phyloP scores from a whole-genome alignment of 805 yeast genomes.

The Starmerella sp. region DNA sequence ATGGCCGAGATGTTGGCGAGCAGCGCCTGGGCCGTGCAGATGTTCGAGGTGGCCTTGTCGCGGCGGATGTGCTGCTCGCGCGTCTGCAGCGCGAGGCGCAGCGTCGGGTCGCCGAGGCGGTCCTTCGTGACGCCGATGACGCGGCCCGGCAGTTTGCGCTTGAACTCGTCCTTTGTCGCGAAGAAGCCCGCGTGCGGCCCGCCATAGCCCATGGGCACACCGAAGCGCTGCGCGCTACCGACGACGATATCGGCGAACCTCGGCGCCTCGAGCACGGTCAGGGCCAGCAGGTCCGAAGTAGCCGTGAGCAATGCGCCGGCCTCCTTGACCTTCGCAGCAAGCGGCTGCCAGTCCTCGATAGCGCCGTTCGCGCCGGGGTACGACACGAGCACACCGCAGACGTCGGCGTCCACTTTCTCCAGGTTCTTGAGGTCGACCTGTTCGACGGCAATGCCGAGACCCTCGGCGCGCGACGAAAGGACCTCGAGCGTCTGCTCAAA shows the following conservation, averaged over 20 bases:
- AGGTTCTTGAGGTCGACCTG: slow-evolving; percentile 33
- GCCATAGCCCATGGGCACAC: slow-evolving; percentile 96
- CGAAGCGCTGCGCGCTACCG: slow-evolving; percentile 90
- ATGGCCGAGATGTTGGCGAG: slow-evolving; percentile 91
- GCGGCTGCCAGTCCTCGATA: slow-evolving; percentile 39
- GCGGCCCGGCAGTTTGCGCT: slow-evolving; percentile 94
- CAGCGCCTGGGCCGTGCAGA: slow-evolving; percentile 95
- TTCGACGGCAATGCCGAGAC: slow-evolving; percentile 52
- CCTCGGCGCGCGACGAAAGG: slow-evolving; percentile 63
- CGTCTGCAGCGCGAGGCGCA: slow-evolving; percentile 88
- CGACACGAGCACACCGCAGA: slow-evolving; percentile 78
- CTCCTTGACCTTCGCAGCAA: slow-evolving; percentile 57
- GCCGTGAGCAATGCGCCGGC: slow-evolving; percentile 68
- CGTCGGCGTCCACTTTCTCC: slow-evolving; percentile 31
- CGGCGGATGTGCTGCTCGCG: slow-evolving; percentile 97
- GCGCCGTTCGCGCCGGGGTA: slow-evolving; percentile 85
- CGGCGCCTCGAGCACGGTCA: slow-evolving; percentile 78
- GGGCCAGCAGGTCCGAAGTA: slow-evolving; percentile 86
- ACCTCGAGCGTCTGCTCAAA: slow-evolving; percentile 84
- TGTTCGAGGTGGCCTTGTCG: slow-evolving; percentile 95
- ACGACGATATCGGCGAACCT: slow-evolving; percentile 85
- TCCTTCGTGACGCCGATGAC: slow-evolving; percentile 88
- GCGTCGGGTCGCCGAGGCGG: slow-evolving; percentile 78
- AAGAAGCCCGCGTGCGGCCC: slow-evolving; percentile 99
- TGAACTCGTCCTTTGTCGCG: slow-evolving; percentile 67